A percentile compares a stretch with the other conserved stretches of the same genome.
These are phyloP conservation scores for Lipomyces lipofer DNA, from an alignment of 805 yeast genomes.

Conservation along the genomic window DNA sequence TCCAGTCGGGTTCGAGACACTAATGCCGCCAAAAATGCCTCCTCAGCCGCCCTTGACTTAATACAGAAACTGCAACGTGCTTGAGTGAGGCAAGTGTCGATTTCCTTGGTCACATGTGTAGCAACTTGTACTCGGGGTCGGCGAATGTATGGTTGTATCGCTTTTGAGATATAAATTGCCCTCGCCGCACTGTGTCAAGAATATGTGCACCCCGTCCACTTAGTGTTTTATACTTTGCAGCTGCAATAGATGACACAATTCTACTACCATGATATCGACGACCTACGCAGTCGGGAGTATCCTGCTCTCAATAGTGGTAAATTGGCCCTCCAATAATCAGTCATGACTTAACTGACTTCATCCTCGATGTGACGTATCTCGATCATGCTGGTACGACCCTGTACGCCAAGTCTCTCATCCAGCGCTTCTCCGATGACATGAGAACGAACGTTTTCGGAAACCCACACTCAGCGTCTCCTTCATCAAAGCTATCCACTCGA, in stretches of 20 bases:
- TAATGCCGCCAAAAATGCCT: no score
- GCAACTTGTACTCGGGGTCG: no score
- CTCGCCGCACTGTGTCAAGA: no score
- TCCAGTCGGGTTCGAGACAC: no score
- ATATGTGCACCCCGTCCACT: no score
- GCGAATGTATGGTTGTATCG: no score
- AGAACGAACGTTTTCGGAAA: neutral
- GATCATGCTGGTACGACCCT: slow-evolving; percentile 1
- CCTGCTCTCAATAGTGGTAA: slow-evolving; percentile 2
- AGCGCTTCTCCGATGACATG: neutral
- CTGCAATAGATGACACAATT: neutral
- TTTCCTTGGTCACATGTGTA: no score
- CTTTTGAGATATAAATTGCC: no score
- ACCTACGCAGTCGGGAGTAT: neutral
- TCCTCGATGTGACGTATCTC: neutral
- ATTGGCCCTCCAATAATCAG: neutral
- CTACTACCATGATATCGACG: neutral
- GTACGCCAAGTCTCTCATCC: neutral
- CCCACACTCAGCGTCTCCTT: neutral
- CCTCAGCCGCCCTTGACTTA: no score
- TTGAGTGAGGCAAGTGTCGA: no score
- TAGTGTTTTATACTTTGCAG: no score
- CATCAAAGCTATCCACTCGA: neutral
- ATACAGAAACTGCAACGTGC: no score
- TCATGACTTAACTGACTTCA: neutral